Conservation (phyloP, 768 basidiomycete species). For the Pholiota microspora region DNA sequence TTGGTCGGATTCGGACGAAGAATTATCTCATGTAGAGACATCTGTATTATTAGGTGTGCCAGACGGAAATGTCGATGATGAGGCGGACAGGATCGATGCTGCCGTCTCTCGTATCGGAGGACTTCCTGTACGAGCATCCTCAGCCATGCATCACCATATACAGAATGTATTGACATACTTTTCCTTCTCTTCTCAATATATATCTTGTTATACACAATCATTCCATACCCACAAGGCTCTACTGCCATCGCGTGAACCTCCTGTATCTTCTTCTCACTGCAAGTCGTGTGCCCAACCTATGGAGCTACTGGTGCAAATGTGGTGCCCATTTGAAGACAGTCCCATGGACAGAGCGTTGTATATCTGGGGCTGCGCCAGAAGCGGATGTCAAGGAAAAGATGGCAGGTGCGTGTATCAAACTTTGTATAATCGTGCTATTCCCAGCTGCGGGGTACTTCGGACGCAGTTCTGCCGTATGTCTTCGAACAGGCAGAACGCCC, state of each 20-base stretch:
- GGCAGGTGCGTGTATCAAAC: constrained; percentile 64
- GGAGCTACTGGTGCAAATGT: constrained; percentile 84
- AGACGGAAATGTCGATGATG: constrained; percentile 62
- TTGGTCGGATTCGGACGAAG: constrained; percentile 82
- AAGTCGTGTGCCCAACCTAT: constrained; percentile 68
- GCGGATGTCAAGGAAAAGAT: constrained; percentile 68
- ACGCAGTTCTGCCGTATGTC: background rate
- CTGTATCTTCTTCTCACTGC: constrained; percentile 66
- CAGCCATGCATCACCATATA: constrained; percentile 42
- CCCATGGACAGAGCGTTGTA: constrained; percentile 84
- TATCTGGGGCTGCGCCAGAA: constrained; percentile 77
- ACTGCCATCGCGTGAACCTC: constrained; percentile 60
- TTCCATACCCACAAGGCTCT: constrained; percentile 55
- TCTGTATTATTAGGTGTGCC: constrained; percentile 78
- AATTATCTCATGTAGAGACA: constrained; percentile 50
- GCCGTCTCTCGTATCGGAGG: constrained; percentile 90
- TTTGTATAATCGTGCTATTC: background rate
- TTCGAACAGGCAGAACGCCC: background rate
- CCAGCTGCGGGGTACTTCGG: background rate
- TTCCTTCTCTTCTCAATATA: constrained; percentile 24
- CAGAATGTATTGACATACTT: constrained; percentile 45
- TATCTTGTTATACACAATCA: background rate
- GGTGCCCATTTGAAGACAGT: constrained; percentile 87
- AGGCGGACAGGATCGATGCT: constrained; percentile 65
- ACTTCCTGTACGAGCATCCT: constrained; percentile 76